A percentile compares a stretch with the other conserved stretches of the same genome.
These are phyloP conservation scores for Tolypocladium inflatum DNA, from an alignment of 2,329 filamentous ascomycete genomes.

Conservation along the genomic window DNA sequence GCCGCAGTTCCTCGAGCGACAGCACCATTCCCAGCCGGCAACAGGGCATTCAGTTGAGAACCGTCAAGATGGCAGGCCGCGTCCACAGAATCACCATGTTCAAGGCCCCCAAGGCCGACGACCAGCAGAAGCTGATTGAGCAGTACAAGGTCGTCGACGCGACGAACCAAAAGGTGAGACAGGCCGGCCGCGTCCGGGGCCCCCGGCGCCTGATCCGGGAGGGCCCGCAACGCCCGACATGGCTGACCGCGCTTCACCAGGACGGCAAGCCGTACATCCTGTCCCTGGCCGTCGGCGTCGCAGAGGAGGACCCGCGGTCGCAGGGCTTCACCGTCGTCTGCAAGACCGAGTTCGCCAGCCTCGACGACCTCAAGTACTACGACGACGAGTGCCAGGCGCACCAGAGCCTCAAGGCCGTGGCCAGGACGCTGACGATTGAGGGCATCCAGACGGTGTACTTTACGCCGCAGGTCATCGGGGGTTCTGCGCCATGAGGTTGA, in stretches of 20 bases:
- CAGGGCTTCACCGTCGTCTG: constrained; percentile 58
- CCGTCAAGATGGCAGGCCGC: constrained; percentile 24
- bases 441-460: constrained; percentile 32
- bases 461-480: constrained; percentile 18
- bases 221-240: neutral
- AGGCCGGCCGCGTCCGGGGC: neutral
- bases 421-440: constrained; percentile 20
- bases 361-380: constrained; percentile 64
- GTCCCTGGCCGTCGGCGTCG: constrained; percentile 41
- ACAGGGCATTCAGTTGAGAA: neutral
- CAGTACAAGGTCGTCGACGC: constrained; percentile 31
- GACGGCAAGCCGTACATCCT: constrained; percentile 64
- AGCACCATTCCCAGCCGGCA: neutral
- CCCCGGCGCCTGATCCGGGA: neutral
- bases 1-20: neutral
- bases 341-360: constrained; percentile 51
- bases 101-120: constrained; percentile 36
- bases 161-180: constrained; percentile 30
- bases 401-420: constrained; percentile 26
- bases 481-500: neutral
- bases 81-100: constrained; percentile 44
- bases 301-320: constrained; percentile 47
- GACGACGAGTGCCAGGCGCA: constrained; percentile 43
- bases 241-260: constrained; percentile 26
- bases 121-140: constrained; percentile 33